Base-by-base conservation (phyloP, 2,329 filamentous ascomycete species). In the Leptographium radiaticola region DNA sequence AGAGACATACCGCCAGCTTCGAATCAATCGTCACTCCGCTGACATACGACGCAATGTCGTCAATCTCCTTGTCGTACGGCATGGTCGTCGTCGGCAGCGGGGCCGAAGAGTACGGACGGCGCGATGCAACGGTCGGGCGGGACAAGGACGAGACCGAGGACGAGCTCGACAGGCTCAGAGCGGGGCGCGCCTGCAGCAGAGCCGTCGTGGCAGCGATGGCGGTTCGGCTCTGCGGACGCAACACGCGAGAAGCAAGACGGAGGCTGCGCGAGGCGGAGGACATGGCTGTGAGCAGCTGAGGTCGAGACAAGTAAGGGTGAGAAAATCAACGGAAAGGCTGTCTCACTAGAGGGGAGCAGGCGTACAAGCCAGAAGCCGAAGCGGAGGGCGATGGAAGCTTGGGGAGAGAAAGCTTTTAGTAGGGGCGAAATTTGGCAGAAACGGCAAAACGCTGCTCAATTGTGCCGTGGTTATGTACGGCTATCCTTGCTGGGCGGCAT, bases 21-120 rank as follows among this genome's bases (percentile, higher is more conserved):
- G 91, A 97, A 63, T 91, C 78, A 65, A 97, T 86, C 55, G 87
- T 79, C 70, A 90, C 91, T 69, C 90, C 87, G 77, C 94, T 88
- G 67, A 97, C 86, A 73, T 96, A 98, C 71, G 79, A 81, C 59
- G 91, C 91, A 76, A 98, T 95, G 68, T 97, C 90, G 70, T 83
- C 84, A 70, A 97, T 93, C 74, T 96, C 91, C 59, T 86, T 82
- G 68, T 97, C 91, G 71, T 91, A 96, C 62, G 83, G 77, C 67
- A 78, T 72, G 57, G 70, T 65, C 63, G 73, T 67, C 46, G 74
- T 67, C 65, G 79, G 69, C 68, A 71, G 66, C 62, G 76, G 71
- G 62, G 76, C 74, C 59, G 71, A 70, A 54, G 73, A 77, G 59
- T 69, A 67, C 61, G 69, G 68, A 51, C 71, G 64, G 60, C 70